Evolutionary conservation across 2,329 filamentous ascomycete genomes (phyloP), one percentile per base, ranked within the genome.

Genomic region (Trichoderma pleuroti): DNA sequence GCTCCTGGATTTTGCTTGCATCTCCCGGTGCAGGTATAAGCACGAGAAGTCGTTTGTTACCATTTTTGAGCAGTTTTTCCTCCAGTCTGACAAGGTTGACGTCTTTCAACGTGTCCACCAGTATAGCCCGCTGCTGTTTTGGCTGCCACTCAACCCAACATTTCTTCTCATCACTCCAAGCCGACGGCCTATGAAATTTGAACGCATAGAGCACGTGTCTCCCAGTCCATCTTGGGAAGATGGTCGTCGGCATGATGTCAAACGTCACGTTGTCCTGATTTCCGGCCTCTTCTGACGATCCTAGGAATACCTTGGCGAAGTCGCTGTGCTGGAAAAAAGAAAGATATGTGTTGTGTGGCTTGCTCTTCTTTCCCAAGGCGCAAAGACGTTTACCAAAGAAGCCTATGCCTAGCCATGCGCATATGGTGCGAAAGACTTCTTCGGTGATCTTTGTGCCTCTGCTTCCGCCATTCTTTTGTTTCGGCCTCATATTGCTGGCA

Each of bases 61-160:
- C 39, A n/a, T 8, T 24, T 24, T 52, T 52, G 10, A 14, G n/a
- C 46, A 8, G 5, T 0, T 24, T 24, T 1, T 24, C 46, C 0
- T 52, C n/a, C 6, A 66, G 4, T 12, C 34, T 34, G 11, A 70
- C 62, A 8, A 70, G 56, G 3, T 66, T 65, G 0, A 61, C 21
- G 12, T 66, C 54, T 6, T 66, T 66, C 10, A 66, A 4, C 1
- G 39, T 36, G 10, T 66, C 62, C 5, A 66, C 61, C 18, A 70
- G 12, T 16, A 70, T 30, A 10, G 69, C 69, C 2, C 10, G 21
- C 12, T 70, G 61, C 4, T 9, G 3, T 6, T n/a, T 8, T 6
- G 62, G 69, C 32, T 61, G 62, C 69, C 69, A 70, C 32, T 70
- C 61, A 14, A 70, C 52, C 69, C 69, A 70, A 1, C 30, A 46